phyloP scores from a whole-genome alignment of 352 stramenopile genomes.

The Blastocystis sp. region DNA sequence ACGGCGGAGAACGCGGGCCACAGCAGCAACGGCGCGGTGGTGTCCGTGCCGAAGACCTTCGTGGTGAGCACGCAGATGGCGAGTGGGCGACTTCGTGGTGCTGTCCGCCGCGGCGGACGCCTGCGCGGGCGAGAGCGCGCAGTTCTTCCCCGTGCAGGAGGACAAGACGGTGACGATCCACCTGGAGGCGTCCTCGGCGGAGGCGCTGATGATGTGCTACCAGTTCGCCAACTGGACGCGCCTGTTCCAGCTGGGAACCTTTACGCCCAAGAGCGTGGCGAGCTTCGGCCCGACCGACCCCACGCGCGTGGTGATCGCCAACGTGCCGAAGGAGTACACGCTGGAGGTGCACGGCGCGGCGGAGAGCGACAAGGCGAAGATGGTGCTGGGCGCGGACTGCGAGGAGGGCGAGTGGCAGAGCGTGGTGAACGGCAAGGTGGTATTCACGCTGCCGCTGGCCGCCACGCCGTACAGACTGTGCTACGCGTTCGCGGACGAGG shows the following conservation, averaged over 20 bases:
- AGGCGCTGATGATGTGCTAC: constrained; percentile 23
- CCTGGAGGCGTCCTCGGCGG: not conserved
- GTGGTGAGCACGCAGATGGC: constrained; percentile 3
- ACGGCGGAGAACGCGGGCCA: not conserved
- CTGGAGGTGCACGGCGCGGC: not conserved
- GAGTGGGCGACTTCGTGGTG: constrained; percentile 20
- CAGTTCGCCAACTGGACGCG: constrained; percentile 13
- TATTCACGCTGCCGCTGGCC: constrained; percentile 4
- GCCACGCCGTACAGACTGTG: constrained; percentile 44
- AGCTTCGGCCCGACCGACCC: not conserved
- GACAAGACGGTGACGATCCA: constrained; percentile 29
- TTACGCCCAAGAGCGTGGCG: constrained; percentile 28
- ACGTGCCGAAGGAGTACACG: constrained; percentile 12
- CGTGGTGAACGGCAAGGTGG: constrained; percentile 25
- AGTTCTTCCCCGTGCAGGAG: not conserved
- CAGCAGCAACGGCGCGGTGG: not conserved
- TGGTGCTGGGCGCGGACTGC: constrained; percentile 54
- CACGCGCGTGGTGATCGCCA: constrained; percentile 9
- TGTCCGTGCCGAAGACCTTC: constrained; percentile 19
- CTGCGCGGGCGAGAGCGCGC: not conserved
- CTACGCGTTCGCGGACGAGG: constrained; percentile 52
- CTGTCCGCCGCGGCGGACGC: not conserved
- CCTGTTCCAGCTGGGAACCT: constrained; percentile 7
- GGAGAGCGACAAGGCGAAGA: constrained; percentile 45
- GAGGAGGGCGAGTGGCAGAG: constrained; percentile 37